Conservation (phyloP, 345 rosid species). For the Lumnitzera littorea region DNA sequence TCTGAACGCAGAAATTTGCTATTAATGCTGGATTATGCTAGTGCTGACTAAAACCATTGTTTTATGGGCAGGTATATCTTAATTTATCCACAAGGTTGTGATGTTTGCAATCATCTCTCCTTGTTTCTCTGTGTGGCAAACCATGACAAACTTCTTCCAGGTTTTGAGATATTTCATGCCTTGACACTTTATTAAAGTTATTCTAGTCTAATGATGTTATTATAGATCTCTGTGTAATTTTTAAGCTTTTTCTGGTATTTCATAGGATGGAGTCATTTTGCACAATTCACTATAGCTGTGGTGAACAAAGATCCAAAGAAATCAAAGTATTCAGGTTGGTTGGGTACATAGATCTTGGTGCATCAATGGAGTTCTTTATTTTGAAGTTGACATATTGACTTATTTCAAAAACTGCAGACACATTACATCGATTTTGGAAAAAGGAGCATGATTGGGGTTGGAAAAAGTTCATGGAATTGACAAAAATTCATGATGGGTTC, state of each 20-base stretch:
- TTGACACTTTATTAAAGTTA: neutral
- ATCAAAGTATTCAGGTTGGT: constrained; percentile 81
- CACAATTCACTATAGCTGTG: constrained; percentile 91
- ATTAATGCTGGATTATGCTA: too few relatives aligned
- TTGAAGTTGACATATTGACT: constrained; percentile 8
- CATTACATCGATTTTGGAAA: constrained; percentile 86
- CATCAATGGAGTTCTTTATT: constrained; percentile 3
- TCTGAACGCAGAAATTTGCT: too few relatives aligned
- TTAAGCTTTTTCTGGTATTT: neutral
- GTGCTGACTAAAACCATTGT: too few relatives aligned
- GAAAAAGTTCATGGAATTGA: constrained; percentile 90
- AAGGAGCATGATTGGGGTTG: constrained; percentile 98
- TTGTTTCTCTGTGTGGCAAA: constrained; percentile 87
- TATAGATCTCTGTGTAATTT: neutral
- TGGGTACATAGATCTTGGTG: constrained; percentile 8
- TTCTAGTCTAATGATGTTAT: neutral
- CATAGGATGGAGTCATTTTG: constrained; percentile 96
- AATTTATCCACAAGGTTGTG: constrained; percentile 90
- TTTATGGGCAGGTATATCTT: constrained; percentile 61
- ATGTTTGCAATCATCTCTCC: constrained; percentile 86
- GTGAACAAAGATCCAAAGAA: constrained; percentile 84
- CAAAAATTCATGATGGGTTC: constrained; percentile 78
- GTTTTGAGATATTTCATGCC: constrained; percentile 21
- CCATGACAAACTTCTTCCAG: constrained; percentile 94
- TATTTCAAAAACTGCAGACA: constrained; percentile 42